Percentiles rank a stretch among this genome's conserved stretches.
Conservation (phyloP, 805 yeast genomes). For the Jamesozyma gamospora region DNA sequence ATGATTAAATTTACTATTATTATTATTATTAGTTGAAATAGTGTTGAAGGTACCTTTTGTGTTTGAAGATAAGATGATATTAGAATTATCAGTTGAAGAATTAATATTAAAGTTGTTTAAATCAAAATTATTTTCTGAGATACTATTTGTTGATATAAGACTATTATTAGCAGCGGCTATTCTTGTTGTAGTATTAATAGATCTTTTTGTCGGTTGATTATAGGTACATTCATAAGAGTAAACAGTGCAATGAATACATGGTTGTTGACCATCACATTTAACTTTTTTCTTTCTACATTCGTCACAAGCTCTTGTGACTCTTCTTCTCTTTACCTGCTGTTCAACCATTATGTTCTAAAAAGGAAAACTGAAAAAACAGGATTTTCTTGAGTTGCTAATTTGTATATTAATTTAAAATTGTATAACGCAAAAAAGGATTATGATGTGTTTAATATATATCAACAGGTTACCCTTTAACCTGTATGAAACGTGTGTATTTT, state of each 20-base stretch:
- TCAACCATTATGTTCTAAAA: too few species aligned
- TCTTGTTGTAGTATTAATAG: neutral
- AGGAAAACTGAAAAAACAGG: too few species aligned
- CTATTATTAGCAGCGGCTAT: neutral
- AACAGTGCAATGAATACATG: constrained; percentile 81
- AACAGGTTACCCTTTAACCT: too few species aligned
- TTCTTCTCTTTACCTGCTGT: constrained; percentile 25
- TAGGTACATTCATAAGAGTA: constrained; percentile 79
- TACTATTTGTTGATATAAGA: neutral
- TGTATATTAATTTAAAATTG: too few species aligned
- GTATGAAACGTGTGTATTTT: too few species aligned
- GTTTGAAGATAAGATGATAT: too few species aligned
- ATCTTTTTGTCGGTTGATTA: constrained; percentile 52
- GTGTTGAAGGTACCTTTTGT: too few species aligned
- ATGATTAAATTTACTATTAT: too few species aligned
- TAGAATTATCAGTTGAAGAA: neutral
- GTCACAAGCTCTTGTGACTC: constrained; percentile 40
- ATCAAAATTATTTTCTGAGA: neutral
- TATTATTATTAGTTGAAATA: too few species aligned
- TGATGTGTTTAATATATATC: too few species aligned
- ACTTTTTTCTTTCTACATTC: constrained; percentile 59
- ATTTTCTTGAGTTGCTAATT: too few species aligned
- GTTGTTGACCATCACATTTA: constrained; percentile 76
- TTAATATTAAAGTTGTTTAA: neutral
- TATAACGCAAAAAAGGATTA: too few species aligned